Base-by-base conservation (phyloP, 305 asterid species). In the Stenogyne calaminthoides region DNA sequence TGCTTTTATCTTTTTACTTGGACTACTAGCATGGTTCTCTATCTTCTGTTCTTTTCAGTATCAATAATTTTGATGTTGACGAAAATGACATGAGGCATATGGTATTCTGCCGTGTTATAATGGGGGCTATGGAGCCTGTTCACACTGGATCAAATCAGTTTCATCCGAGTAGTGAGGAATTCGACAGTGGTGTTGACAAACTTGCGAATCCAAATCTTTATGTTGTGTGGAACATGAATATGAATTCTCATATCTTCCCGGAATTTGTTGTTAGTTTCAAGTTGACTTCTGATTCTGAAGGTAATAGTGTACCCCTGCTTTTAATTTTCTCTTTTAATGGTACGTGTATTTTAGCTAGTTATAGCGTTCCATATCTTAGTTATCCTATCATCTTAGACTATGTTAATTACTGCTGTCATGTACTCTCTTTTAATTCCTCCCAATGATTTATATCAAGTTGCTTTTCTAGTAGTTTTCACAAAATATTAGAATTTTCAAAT, bases 121-220 rank as follows among this genome's bases (percentile, higher is more conserved):
- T 94, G 97, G 99, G 99, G 80, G 87, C 86, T 75, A 80, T 83
- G 92, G 99, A 94, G 84, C 81, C 75, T 77, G 81, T 94, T 78
- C 79, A 3, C 62, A 75, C 83, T 76, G 97, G 93, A 77, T 91
- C 96, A 57, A 80, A 82, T 58, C 98, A 94, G 80, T 90, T 80
- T 77, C 89, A 85, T 84, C 99, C 98, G 60, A 90, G 93, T 74
- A 75, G 85, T 66, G 96, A 92, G 74, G 80, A 88, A 58, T 94
- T 83, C 25, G 99, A 94, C 75, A 88, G 88, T 71, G 99, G 99
- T 19, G 98, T 88, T 49, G 98, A 94, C 84, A 79, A 86, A 79
- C 71, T 86, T 77, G 80, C 86, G 67, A 76, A 81, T 78, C 98
- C 99, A 12, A 85, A 84, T 74, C 83, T 78, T 40, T 94, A 82